Base-by-base conservation (phyloP, 1,284 basidiomycete genomes). In the Leccinum subspadiceum region DNA sequence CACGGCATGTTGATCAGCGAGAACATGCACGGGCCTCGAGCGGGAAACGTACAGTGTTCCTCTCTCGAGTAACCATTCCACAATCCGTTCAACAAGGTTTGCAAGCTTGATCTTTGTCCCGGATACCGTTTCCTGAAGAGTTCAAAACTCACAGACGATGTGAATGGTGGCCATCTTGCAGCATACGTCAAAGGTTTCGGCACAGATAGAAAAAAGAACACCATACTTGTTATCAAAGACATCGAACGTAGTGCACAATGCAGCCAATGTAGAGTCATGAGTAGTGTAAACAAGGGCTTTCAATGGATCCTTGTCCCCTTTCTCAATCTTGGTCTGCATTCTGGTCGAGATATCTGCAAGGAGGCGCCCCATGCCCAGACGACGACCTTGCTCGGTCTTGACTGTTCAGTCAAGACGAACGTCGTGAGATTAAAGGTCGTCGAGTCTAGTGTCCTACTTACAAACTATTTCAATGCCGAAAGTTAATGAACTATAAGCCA, bases 251-350 rank as follows among this genome's bases (percentile, higher is more conserved):
- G 79, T 78, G 49, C 83, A 81, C 49, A 93, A 66, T 0, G 82
- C 90, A 1, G 90, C 90, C 13, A 94, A 73, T 1, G 85, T 83
- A 1, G 90, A 90, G 70, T 94, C 92, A 69, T 94, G 91, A 60
- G 90, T 88, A 61, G 80, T 82, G 65, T 89, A 84, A 6, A 93
- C 79, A 13, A 90, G 80, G 24, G 91, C 76, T 70, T 85, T 88
- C 59, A 84, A 70, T 5, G 80, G 78, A 60, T 85, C 80, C 12
- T 76, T 67, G 2, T 74, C 72, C 13, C 77, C 78, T 41, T 77
- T 68, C 12, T 78, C 74, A 1, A 77, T 77, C 67, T 87, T 87
- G 50, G 70, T 69, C 58, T 81, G 77, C 83, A 93, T 86, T 67
- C 86, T 89, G 26, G 70, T 70, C 12, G 81, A 74, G 49, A 93